A percentile compares a stretch with the other conserved stretches of the same genome.
phyloP scores from a whole-genome alignment of 768 basidiomycete genomes.

The Lactarius deliciosus region DNA sequence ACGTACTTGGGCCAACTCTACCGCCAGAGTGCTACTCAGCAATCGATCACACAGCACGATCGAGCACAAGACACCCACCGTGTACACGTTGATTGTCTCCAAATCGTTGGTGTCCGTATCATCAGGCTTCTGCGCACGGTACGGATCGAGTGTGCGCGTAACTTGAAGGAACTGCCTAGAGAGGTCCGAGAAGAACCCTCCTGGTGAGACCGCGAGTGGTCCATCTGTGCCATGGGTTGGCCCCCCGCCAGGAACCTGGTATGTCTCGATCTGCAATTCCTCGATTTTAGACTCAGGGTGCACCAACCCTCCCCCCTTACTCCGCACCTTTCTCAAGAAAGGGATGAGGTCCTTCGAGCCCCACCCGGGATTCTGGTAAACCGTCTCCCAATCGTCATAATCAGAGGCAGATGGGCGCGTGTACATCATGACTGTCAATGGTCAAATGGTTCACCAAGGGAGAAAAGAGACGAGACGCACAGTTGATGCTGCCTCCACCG shows the following conservation, averaged over 20 bases:
- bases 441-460: not conserved
- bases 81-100: slow-evolving; percentile 32
- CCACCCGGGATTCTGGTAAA: slow-evolving; percentile 59
- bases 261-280: slow-evolving; percentile 39
- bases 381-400: slow-evolving; percentile 54
- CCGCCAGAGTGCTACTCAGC: slow-evolving; percentile 18
- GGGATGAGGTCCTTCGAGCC: slow-evolving; percentile 56
- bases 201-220: slow-evolving; percentile 42
- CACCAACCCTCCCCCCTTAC: not conserved
- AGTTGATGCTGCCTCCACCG: slow-evolving; percentile 62
- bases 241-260: slow-evolving; percentile 34
- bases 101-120: slow-evolving; percentile 29
- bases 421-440: slow-evolving; percentile 45
- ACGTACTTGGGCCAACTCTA: slow-evolving; percentile 37
- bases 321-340: slow-evolving; percentile 51
- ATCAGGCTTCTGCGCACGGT: slow-evolving; percentile 27
- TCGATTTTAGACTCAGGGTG: not conserved
- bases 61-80: slow-evolving; percentile 15
- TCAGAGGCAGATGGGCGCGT: slow-evolving; percentile 60
- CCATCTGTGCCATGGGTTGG: slow-evolving; percentile 46
- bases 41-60: not conserved
- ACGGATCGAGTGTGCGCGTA: slow-evolving; percentile 29
- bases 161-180: slow-evolving; percentile 34
- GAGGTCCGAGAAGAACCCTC: slow-evolving; percentile 32
- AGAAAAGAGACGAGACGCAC: slow-evolving; percentile 35